Conservation (phyloP, 768 basidiomycete species). For the Rhodotorula kratochvilovae region DNA sequence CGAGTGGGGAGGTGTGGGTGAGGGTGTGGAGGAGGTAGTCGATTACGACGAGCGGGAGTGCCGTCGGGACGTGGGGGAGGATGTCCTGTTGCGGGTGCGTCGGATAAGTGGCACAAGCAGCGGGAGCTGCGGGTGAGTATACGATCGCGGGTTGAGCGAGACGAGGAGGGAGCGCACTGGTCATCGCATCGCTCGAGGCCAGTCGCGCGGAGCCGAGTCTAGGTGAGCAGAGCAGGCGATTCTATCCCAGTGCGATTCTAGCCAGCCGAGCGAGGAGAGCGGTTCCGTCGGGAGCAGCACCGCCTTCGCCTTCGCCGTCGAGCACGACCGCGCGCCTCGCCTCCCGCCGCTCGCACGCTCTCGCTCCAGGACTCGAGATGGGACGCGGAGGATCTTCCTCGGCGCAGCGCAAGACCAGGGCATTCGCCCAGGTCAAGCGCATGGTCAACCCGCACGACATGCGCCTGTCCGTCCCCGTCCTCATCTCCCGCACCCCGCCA, state of each 20-base stretch:
- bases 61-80: constrained; percentile 3
- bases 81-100: background rate
- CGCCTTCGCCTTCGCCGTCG: background rate
- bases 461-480: constrained; percentile 62
- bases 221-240: background rate
- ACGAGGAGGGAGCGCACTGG: background rate
- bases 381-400: constrained; percentile 19
- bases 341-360: background rate
- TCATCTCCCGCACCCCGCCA: background rate
- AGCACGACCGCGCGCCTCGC: background rate
- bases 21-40: constrained; percentile 6
- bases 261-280: background rate
- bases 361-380: background rate
- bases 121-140: too few species aligned
- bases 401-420: constrained; percentile 65
- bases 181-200: constrained; percentile 1
- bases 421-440: constrained; percentile 90
- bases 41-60: background rate
- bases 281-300: too few species aligned
- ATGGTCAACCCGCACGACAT: constrained; percentile 91
- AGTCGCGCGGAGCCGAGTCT: background rate
- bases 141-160: background rate
- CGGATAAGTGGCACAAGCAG: too few species aligned
- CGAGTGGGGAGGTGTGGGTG: constrained; percentile 4
- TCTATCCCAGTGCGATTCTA: accelerated